Base-by-base conservation (phyloP, 495 filamentous ascomycete genomes). In the Symbiotaphrina buchneri region DNA sequence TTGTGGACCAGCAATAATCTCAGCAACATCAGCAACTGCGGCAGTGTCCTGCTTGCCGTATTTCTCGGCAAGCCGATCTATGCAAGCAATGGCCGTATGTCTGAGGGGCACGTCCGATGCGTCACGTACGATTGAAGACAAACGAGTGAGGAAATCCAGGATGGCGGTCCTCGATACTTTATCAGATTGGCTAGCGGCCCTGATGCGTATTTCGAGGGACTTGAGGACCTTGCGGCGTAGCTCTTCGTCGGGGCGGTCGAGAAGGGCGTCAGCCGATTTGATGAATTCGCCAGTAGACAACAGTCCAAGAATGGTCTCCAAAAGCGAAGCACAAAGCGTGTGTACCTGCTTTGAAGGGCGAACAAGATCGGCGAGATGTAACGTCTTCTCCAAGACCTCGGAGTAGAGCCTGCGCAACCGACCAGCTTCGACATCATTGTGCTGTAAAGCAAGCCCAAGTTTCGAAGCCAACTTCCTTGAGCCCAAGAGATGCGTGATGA, bases 11-110 rank as follows among this genome's bases (percentile, higher is more conserved):
- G 75, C 68, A 43, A 95, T 72, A 5, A 74, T 69, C 30, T 67
- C 55, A 7, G 80, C 78, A 16, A 80, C 70, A 18, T 46, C 32
- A 16, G 61, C 50, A 16, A 75, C 58, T 31, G 71, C 71, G 35
- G 68, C 67, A 1, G 68, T 56, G 41, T 85, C 76, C 43, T 75
- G 80, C 51, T 84, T 85, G 32, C 87, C 87, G 45, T 90, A 93
- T 45, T 78, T 78, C 51, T 90, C 80, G 6, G 77, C 65, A 31
- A 95, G 84, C 41, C 73, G 71, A 51, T 93, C 81, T 29, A 93
- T 75, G 42, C 87, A 95, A 23, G 65, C 62, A 24, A 95, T 61
- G 4, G 83, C 77, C 18, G 72, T 74, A 40, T 74, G 74, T 49
- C 81, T 85, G 43, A 87, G 66, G 21, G 67, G 56, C 24, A 68